A percentile compares a stretch with the other conserved stretches of the same genome.
Conservation (phyloP, 768 basidiomycete species). For the Suillus bovinus region DNA sequence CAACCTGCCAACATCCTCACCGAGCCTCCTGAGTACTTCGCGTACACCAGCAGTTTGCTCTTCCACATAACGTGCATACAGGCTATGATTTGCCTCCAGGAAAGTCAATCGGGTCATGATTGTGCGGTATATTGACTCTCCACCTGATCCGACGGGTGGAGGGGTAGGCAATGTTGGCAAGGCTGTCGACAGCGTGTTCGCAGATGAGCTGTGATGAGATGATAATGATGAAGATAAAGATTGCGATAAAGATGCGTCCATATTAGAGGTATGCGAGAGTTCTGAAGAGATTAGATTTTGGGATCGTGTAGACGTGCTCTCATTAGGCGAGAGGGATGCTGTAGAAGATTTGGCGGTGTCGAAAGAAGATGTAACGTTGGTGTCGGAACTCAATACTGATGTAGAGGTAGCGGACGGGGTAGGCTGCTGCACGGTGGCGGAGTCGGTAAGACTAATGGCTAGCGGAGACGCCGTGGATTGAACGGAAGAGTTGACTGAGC, state of each 20-base stretch:
- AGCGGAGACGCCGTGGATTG: neutral
- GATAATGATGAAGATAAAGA: neutral
- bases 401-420: neutral
- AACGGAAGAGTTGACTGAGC: neutral
- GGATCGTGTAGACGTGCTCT: neutral
- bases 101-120: constrained; percentile 91
- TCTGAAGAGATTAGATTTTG: neutral
- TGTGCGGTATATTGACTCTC: constrained; percentile 93
- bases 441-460: neutral
- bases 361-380: neutral
- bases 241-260: constrained; percentile 1
- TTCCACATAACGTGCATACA: constrained; percentile 84
- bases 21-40: constrained; percentile 70
- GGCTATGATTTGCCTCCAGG: constrained; percentile 84
- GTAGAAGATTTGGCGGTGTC: neutral
- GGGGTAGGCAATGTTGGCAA: neutral
- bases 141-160: constrained; percentile 28
- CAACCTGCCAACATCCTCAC: constrained; percentile 75
- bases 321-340: neutral
- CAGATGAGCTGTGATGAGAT: constrained; percentile 9
- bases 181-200: constrained; percentile 1
- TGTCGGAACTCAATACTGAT: neutral
- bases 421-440: neutral
- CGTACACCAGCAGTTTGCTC: constrained; percentile 81
- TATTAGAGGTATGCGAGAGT: neutral